Conservation (phyloP, 1,284 basidiomycete genomes). For the Boletellus deceptivus region DNA sequence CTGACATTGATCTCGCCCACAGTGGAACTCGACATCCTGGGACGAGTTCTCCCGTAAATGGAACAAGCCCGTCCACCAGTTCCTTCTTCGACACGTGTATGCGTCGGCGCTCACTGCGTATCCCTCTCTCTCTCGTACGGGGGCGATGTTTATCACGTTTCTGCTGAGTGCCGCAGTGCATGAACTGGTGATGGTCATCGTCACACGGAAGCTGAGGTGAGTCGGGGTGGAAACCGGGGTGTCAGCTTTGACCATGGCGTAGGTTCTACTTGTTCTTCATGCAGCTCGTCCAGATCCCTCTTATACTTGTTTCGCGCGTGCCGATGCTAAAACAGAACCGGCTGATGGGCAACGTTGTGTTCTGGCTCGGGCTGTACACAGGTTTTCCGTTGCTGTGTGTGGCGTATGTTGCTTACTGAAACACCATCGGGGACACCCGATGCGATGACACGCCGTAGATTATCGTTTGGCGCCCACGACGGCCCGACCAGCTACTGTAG, state of each 20-base stretch:
- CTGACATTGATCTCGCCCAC: neutral
- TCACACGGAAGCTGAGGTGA: slow-evolving; percentile 84
- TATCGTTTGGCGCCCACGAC: neutral
- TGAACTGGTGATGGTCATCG: slow-evolving; percentile 95
- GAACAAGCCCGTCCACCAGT: slow-evolving; percentile 91
- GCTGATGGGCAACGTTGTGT: slow-evolving; percentile 79
- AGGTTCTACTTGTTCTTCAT: slow-evolving; percentile 77
- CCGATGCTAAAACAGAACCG: slow-evolving; percentile 78
- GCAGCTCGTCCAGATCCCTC: slow-evolving; percentile 88
- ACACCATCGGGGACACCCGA: slow-evolving; percentile 49
- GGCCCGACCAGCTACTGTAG: slow-evolving; percentile 7
- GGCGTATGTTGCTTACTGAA: slow-evolving; percentile 71
- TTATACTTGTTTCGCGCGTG: slow-evolving; percentile 81
- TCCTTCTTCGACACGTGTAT: slow-evolving; percentile 94
- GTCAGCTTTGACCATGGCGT: slow-evolving; percentile 2
- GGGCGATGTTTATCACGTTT: slow-evolving; percentile 92
- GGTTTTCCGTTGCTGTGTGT: slow-evolving; percentile 94
- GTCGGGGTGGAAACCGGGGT: slow-evolving; percentile 15
- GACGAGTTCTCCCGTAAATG: slow-evolving; percentile 97
- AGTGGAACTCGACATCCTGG: slow-evolving; percentile 97
- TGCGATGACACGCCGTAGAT: neutral
- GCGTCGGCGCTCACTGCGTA: slow-evolving; percentile 81
- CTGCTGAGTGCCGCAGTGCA: slow-evolving; percentile 85
- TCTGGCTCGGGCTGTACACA: slow-evolving; percentile 89
- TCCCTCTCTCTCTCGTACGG: slow-evolving; percentile 62